These are phyloP conservation scores for Adansonia grandidieri DNA, from an alignment of 441 rosid species.

Conservation along the genomic window DNA sequence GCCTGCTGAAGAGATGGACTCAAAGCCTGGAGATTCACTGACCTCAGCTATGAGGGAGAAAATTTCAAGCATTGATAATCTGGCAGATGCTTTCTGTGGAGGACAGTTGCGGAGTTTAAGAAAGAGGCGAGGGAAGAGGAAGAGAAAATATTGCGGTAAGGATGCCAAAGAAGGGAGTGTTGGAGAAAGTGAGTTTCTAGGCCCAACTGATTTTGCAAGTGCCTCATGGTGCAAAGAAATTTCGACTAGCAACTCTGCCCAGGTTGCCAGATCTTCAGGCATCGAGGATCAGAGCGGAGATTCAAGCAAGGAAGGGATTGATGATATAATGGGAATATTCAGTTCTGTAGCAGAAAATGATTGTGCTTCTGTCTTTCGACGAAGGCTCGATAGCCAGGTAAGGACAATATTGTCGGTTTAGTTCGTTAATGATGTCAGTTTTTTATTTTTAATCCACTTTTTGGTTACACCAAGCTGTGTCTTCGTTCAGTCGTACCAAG, in stretches of 20 bases:
- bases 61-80: slow-evolving; percentile 41
- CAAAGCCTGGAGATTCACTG: slow-evolving; percentile 38
- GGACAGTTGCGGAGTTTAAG: slow-evolving; percentile 55
- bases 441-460: not conserved
- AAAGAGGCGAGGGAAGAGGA: slow-evolving; percentile 83
- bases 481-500: not conserved
- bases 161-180: slow-evolving; percentile 67
- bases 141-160: slow-evolving; percentile 67
- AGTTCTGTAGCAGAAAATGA: slow-evolving; percentile 54
- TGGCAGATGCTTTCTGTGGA: slow-evolving; percentile 37
- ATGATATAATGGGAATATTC: slow-evolving; percentile 56
- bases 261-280: slow-evolving; percentile 35
- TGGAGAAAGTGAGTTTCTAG: slow-evolving; percentile 63
- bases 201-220: slow-evolving; percentile 46
- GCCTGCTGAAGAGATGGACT: slow-evolving; percentile 47
- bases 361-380: slow-evolving; percentile 62
- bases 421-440: not conserved
- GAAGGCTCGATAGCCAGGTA: slow-evolving; percentile 89
- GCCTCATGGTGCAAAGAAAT: slow-evolving; percentile 54
- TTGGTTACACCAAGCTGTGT: not conserved
- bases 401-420: slow-evolving; percentile 11
- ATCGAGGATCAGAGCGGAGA: slow-evolving; percentile 42
- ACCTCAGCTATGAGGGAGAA: slow-evolving; percentile 33
- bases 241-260: slow-evolving; percentile 50
- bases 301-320: slow-evolving; percentile 36